Evolutionary conservation across 1,284 basidiomycete genomes (phyloP).

Genomic region (Volvariella surrecta): DNA sequence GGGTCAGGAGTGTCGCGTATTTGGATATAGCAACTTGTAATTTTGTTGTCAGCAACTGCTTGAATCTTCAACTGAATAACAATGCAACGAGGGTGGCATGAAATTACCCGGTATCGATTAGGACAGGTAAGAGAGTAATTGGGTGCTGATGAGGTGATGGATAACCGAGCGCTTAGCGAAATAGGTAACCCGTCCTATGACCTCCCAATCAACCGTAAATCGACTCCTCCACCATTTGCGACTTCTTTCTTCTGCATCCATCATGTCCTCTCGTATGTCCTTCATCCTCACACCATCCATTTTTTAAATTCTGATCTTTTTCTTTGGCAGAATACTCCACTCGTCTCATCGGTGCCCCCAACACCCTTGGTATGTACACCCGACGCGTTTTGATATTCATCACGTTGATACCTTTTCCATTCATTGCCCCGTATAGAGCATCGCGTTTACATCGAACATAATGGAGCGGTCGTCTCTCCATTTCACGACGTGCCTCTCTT

Average conservation of each 20-base stretch:
- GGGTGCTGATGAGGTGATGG: slow-evolving; percentile 8
- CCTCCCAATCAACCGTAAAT: slow-evolving; percentile 27
- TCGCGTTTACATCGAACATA: slow-evolving; percentile 90
- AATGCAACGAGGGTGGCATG: background rate
- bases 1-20: too few species aligned
- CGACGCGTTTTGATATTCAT: slow-evolving; percentile 1
- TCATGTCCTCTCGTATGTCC: slow-evolving; percentile 55
- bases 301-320: slow-evolving; percentile 12
- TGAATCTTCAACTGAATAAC: slow-evolving; percentile 2
- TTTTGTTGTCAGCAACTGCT: background rate
- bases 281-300: slow-evolving; percentile 4
- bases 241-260: slow-evolving; percentile 37
- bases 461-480: slow-evolving; percentile 78
- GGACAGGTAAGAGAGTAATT: slow-evolving; percentile 9
- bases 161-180: slow-evolving; percentile 6
- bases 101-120: background rate
- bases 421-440: slow-evolving; percentile 55
- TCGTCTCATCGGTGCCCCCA: slow-evolving; percentile 79
- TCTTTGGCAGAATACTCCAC: slow-evolving; percentile 53
- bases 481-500: slow-evolving; percentile 98
- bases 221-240: slow-evolving; percentile 55
- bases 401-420: slow-evolving; percentile 13
- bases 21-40: too few species aligned
- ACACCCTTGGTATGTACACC: slow-evolving; percentile 76
- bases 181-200: slow-evolving; percentile 23